phyloP scores from a whole-genome alignment of 2,329 filamentous ascomycete genomes.

The Colletotrichum horii region DNA sequence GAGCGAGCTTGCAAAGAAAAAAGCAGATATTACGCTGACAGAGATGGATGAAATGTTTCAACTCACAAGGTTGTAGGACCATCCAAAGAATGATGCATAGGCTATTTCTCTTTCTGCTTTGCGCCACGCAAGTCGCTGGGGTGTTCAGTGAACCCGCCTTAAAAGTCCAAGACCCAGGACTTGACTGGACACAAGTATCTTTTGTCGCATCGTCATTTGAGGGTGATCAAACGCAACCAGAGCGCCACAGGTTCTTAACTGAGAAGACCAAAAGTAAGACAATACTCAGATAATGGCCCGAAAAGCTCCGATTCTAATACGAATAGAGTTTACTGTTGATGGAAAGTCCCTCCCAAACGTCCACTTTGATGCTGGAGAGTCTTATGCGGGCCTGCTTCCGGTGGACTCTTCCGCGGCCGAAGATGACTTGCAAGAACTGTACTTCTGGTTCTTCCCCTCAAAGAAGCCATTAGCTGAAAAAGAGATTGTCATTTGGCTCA shows the following conservation, averaged over 20 bases:
- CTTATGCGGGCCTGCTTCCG: conserved; percentile 66
- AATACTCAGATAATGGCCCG: neutral
- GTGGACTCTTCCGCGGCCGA: conserved; percentile 50
- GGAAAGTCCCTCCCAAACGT: conserved; percentile 71
- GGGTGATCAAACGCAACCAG: neutral
- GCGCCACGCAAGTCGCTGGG: neutral
- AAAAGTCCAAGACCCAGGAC: neutral
- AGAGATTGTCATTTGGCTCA: conserved; percentile 68
- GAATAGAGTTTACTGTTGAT: conserved; percentile 65
- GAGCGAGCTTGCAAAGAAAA: neutral
- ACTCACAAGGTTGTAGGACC: neutral
- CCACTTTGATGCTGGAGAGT: conserved; percentile 70
- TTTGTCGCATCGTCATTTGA: neutral
- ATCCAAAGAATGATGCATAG: neutral
- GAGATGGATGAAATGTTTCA: neutral
- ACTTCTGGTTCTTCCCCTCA: conserved; percentile 70
- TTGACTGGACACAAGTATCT: neutral
- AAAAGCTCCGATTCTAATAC: neutral
- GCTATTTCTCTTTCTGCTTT: neutral
- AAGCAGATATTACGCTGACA: neutral
- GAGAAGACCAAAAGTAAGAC: neutral
- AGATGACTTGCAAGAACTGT: conserved; percentile 52
- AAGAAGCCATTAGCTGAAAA: conserved; percentile 52
- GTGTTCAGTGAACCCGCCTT: neutral
- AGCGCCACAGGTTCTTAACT: neutral